Evolutionary conservation across 176 grass and related monocot genomes (phyloP).

Genomic region (Rhynchospora pubera): DNA sequence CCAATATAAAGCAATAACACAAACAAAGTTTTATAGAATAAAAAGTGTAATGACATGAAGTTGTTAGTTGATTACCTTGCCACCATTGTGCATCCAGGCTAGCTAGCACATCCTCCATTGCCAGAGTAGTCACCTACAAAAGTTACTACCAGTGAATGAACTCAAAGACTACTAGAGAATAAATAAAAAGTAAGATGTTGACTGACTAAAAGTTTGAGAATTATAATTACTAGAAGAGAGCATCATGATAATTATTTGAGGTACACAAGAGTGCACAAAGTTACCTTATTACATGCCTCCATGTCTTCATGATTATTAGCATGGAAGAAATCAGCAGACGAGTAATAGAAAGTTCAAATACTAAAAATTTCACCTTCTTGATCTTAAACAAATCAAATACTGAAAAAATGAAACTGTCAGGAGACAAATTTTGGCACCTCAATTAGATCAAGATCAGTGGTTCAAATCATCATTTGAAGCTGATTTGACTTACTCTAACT

Average conservation of each 20-base stretch:
- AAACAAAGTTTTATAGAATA: conserved; percentile 23
- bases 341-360: conserved; percentile 29
- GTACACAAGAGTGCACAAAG: neutral
- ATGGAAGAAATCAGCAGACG: conserved; percentile 90
- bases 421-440: no score
- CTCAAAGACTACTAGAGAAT: neutral
- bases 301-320: conserved; percentile 84
- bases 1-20: conserved; percentile 52
- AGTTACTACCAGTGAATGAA: neutral
- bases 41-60: conserved; percentile 13
- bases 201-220: neutral
- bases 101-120: conserved; percentile 90
- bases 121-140: conserved; percentile 79
- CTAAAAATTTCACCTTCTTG: conserved; percentile 8
- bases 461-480: no score
- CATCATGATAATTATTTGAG: neutral
- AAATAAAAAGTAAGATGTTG: neutral
- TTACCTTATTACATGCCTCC: conserved; percentile 95
- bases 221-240: neutral
- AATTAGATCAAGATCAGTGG: no score
- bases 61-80: conserved; percentile 53
- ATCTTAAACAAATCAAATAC: no score
- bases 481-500: no score
- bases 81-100: conserved; percentile 91
- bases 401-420: no score